phyloP scores from a whole-genome alignment of 495 filamentous ascomycete species.

The Aeminium ludgeri region DNA sequence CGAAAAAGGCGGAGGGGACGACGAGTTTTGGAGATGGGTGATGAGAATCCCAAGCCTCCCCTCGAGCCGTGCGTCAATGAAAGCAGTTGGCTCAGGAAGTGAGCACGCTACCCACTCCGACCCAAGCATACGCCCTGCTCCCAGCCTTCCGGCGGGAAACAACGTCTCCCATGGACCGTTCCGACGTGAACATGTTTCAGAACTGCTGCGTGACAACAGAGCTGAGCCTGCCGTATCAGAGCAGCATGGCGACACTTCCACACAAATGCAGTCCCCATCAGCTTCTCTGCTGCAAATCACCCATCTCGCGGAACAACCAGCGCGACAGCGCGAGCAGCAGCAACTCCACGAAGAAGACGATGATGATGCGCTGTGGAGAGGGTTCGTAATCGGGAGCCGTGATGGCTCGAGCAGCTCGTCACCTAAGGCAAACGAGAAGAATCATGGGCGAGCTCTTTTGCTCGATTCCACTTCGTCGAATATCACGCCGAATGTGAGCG shows the following conservation, averaged over 20 bases:
- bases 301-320: slow-evolving; percentile 2
- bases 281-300: slow-evolving; percentile 3
- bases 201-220: too few species aligned
- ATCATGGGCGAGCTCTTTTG: not conserved
- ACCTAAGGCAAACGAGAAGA: not conserved
- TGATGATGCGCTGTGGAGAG: slow-evolving; percentile 8
- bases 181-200: slow-evolving; percentile 1
- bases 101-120: slow-evolving; percentile 2
- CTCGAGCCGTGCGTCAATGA: slow-evolving; percentile 8
- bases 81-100: slow-evolving; percentile 7
- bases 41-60: not conserved
- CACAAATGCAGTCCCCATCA: not conserved
- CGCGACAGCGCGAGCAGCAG: not conserved
- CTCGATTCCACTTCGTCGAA: not conserved
- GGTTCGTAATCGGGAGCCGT: slow-evolving; percentile 9
- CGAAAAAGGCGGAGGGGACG: slow-evolving; percentile 1
- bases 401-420: not conserved
- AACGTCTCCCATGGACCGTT: not conserved
- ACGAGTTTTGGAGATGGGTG: slow-evolving; percentile 5
- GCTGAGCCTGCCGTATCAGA: not conserved
- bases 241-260: not conserved
- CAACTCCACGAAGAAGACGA: not conserved
- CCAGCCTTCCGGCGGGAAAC: not conserved
- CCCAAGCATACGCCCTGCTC: not conserved
- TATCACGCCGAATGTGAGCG: not conserved